Base-by-base conservation (phyloP, 345 rosid species). In the Nephelium lappaceum region DNA sequence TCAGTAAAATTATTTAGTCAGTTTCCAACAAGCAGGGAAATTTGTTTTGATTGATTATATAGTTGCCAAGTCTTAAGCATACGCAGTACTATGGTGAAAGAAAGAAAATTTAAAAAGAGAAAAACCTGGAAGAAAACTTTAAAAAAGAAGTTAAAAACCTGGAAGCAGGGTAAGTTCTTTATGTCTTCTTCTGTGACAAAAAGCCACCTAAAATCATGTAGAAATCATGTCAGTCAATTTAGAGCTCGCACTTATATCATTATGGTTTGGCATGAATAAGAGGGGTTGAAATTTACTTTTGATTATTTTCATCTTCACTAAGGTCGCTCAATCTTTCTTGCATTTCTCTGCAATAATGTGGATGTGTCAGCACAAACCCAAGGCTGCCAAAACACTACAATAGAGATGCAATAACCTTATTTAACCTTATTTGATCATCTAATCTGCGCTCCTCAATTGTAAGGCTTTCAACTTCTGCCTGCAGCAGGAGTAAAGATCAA, bases 151-250 rank as follows among this genome's bases (percentile, higher is more conserved):
- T 3, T 68, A 60, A 60, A 60, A 19, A 94, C 99, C 93, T 92
- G 94, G 91, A 96, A 92, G 85, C 98, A 93, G 25, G 95, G 98
- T 82, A 94, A 78, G 86, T 70, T 87, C 90, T 94, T 96, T 83
- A 96, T 94, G 82, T 96, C 99, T 41, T 96, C 97, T 86, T 94
- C 97, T 5, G 99, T 94, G 84, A 96, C 94, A 87, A 94, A 96
- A 84, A 96, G 94, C 88, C 92, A 87, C 95, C 99, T 96, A 75
- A 67, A 68, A 81, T 49, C 67, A 47, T 57, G 79, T 78, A 76
- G 74, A 80, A 55, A 58, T 51, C 71, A 51, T 57, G 38, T 67
- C 38, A 15, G 64, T 65, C 53, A 36, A 65, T 67, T 74, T 70
- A 77, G 47, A 81, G 15, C 11, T 14, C n/a, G 63, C 5, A 67